Evolutionary conservation across 345 rosid genomes (phyloP).

Genomic region (Psidium guajava): DNA sequence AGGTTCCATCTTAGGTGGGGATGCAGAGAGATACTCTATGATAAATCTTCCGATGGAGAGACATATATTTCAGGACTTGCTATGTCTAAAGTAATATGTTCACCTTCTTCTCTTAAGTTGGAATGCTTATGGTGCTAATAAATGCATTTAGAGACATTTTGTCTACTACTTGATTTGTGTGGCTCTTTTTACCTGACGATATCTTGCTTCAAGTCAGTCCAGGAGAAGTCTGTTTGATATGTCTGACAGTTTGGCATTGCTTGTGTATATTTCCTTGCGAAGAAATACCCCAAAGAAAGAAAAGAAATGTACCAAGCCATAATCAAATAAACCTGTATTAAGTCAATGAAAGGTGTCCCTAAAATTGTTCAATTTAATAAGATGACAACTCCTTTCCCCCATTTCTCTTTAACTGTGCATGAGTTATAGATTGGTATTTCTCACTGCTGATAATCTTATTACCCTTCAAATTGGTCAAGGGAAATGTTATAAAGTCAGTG

Average conservation of each 20-base stretch:
- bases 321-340: background rate
- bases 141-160: background rate
- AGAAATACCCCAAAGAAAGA: background rate
- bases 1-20: slow-evolving; percentile 99
- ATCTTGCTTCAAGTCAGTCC: background rate
- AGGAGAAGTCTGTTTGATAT: background rate
- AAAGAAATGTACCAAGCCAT: background rate
- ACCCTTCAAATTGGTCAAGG: background rate
- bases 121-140: background rate
- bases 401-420: background rate
- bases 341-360: background rate
- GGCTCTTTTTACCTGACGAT: background rate
- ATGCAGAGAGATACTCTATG: slow-evolving; percentile 77
- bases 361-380: background rate
- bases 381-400: background rate
- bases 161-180: background rate
- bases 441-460: background rate
- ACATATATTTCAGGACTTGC: slow-evolving; percentile 75
- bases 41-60: slow-evolving; percentile 51
- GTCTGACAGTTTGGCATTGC: background rate
- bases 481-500: background rate
- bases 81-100: slow-evolving; percentile 57
- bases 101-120: background rate
- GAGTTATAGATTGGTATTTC: background rate
- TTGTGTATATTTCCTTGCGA: background rate